Evolutionary conservation across 164 flowering plant genomes (phyloP).

Genomic region (Piper betle): DNA sequence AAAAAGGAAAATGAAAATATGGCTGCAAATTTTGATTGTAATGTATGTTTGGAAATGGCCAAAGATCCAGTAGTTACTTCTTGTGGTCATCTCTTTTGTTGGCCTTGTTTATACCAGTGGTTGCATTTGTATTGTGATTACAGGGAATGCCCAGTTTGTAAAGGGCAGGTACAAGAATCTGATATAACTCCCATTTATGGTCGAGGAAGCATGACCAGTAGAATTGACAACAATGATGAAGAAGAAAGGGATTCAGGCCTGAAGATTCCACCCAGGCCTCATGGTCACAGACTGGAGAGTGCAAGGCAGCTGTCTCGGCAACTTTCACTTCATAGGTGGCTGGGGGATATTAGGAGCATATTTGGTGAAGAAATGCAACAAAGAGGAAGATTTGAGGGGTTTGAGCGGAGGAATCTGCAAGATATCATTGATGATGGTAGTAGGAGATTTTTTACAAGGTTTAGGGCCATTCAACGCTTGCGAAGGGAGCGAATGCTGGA

Average conservation of each 20-base stretch:
- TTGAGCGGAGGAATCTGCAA: constrained; percentile 4
- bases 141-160: constrained; percentile 29
- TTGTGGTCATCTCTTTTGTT: constrained; percentile 29
- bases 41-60: constrained; percentile 27
- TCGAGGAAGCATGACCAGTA: constrained; percentile 16
- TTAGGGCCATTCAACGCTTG: constrained; percentile 12
- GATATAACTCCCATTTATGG: constrained; percentile 24
- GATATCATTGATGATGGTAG: constrained; percentile 9
- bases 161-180: constrained; percentile 21
- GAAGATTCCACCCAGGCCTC: constrained; percentile 27
- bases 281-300: constrained; percentile 17
- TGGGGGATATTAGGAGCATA: constrained; percentile 6
- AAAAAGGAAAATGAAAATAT: constrained; percentile 8
- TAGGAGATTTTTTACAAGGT: constrained; percentile 9
- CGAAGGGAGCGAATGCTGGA: constrained; percentile 12
- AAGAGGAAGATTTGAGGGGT: constrained; percentile 10
- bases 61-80: constrained; percentile 28
- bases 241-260: constrained; percentile 14
- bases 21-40: constrained; percentile 21
- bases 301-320: constrained; percentile 14
- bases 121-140: constrained; percentile 14
- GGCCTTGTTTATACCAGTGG: constrained; percentile 31
- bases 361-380: constrained; percentile 15
- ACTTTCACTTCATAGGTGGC: constrained; percentile 8
- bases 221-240: constrained; percentile 6